Evolutionary conservation across 169 alveolate species (phyloP).

Genomic region (Plasmodium billcollinsi): DNA sequence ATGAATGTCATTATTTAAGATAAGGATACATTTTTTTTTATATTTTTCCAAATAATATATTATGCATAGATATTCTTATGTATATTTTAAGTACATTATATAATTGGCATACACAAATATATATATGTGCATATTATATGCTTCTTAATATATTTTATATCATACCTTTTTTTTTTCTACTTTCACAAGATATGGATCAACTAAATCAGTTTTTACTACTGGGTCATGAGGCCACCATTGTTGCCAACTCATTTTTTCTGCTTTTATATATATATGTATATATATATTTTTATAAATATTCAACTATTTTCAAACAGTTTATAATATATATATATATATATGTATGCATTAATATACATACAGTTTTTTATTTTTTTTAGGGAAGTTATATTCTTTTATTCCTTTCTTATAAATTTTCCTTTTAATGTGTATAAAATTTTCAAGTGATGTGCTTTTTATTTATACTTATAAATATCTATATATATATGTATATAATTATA

Average conservation of each 20-base stretch:
- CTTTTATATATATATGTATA: neutral
- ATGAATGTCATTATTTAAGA: too few relatives aligned
- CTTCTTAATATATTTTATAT: neutral
- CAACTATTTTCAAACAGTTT: too few relatives aligned
- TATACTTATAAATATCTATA: too few relatives aligned
- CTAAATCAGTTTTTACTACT: conserved; percentile 80
- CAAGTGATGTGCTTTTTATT: too few relatives aligned
- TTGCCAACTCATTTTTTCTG: conserved; percentile 82
- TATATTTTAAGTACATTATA: neutral
- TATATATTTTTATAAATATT: too few relatives aligned
- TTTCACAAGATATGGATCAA: conserved; percentile 85
- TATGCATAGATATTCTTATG: neutral
- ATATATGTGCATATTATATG: neutral
- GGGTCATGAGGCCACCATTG: conserved; percentile 90
- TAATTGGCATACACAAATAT: conserved; percentile 2
- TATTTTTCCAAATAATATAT: neutral
- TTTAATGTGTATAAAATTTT: too few relatives aligned
- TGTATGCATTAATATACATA: too few relatives aligned
- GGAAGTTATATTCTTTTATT: too few relatives aligned
- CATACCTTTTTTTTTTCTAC: conserved; percentile 83
- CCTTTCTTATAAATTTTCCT: too few relatives aligned
- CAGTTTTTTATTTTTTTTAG: too few relatives aligned
- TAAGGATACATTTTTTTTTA: neutral
- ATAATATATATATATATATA: too few relatives aligned
- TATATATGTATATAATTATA: too few relatives aligned